Base-by-base conservation (phyloP, 257 asterid species). In the Salvia hispanica region DNA sequence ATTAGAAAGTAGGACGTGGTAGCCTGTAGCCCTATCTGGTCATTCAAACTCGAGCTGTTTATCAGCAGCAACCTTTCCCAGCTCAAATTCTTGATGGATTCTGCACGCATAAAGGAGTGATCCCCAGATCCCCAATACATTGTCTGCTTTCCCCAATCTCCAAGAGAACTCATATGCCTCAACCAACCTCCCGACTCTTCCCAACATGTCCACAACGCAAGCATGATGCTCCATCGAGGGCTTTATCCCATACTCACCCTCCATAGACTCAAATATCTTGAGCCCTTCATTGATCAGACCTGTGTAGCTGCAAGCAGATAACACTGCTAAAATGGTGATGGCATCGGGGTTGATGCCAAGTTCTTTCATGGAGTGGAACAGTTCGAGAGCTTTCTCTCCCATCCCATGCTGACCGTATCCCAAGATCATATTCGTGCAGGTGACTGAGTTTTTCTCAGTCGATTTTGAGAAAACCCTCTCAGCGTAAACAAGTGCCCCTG, bases 371-470 rank as follows among this genome's bases (percentile, higher is more conserved):
- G 89, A 81, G 57, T 70, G 72, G 60, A 92, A 88, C 4, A 86
- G 72, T 58, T 2, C 28, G 7, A 90, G 40, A 28, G 98, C 96
- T 70, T 86, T 85, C 75, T 83, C 84, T 21, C 93, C 93, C 92
- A 85, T 86, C 43, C 98, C 98, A 61, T 92, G 91, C 56, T 86
- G 98, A 36, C 89, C 98, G 70, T 90, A 92, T 48, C 96, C 98
- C 76, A 86, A 53, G 75, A 88, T 90, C 97, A 92, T 90, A 78
- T 88, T 92, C 3, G 96, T 90, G 80, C 62, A 90, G 51, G 96
- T 90, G 56, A 92, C 90, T 7, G 94, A 79, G 69, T 86, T 92
- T 63, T 79, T 90, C 70, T 81, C 87, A 12, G 66, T 58, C 60
- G 80, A 74, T 28, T 54, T 82, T 61, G 45, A 31, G 69, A 92